Conservation (phyloP, 768 basidiomycete species). For the Pisolithus microcarpus region DNA sequence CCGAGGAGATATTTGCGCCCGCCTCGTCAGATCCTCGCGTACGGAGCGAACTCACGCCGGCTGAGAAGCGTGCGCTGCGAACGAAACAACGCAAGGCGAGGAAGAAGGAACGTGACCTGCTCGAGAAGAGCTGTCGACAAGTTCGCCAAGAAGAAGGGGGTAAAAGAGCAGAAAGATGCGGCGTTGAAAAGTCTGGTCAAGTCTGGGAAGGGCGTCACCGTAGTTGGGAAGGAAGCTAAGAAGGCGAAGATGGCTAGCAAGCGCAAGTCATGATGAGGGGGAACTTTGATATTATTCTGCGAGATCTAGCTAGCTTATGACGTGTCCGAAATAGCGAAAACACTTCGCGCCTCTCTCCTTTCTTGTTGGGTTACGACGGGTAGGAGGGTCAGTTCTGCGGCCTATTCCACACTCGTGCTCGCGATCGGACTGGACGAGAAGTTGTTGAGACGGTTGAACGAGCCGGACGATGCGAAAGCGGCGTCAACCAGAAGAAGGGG, state of each 20-base stretch:
- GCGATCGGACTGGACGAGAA: too few species aligned
- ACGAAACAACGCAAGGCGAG: constrained; percentile 63
- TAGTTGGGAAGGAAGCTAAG: constrained; percentile 66
- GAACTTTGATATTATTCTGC: too few species aligned
- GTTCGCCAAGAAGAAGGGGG: constrained; percentile 45
- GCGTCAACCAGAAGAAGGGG: too few species aligned
- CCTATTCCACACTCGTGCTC: too few species aligned
- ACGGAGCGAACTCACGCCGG: constrained; percentile 76
- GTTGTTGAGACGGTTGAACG: too few species aligned
- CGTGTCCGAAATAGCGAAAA: too few species aligned
- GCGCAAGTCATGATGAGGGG: constrained; percentile 6
- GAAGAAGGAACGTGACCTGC: constrained; percentile 56
- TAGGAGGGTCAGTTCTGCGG: too few species aligned
- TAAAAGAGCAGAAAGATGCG: constrained; percentile 78
- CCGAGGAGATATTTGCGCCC: constrained; percentile 82
- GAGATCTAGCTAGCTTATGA: too few species aligned
- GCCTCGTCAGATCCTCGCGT: constrained; percentile 49
- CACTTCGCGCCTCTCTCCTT: too few species aligned
- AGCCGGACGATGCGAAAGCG: too few species aligned
- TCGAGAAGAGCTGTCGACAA: constrained; percentile 64
- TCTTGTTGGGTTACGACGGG: too few species aligned
- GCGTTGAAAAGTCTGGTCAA: constrained; percentile 80
- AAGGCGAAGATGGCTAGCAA: constrained; percentile 27
- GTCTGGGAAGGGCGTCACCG: constrained; percentile 77
- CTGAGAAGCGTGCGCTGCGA: constrained; percentile 68